These are phyloP conservation scores for Solanum tarijense DNA, from an alignment of 257 asterid species.

Conservation along the genomic window DNA sequence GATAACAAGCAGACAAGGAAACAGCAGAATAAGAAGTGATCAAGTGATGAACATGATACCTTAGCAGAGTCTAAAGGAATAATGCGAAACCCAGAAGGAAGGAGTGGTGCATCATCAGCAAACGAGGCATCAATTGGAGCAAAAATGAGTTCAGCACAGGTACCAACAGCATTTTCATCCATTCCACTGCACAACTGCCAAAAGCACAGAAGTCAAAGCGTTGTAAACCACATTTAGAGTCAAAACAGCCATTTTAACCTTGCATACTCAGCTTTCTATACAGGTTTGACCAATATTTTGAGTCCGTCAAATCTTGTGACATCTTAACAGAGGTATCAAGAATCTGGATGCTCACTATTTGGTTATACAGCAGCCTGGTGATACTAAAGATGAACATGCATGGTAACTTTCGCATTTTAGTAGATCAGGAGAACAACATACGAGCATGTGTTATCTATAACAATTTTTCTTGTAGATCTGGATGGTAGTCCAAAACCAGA, in stretches of 20 bases:
- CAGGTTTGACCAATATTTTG: not conserved
- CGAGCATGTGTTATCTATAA: not conserved
- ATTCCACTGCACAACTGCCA: slow-evolving; percentile 74
- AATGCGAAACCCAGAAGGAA: slow-evolving; percentile 89
- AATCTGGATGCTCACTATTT: not conserved
- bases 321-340: not conserved
- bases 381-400: not conserved
- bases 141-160: slow-evolving; percentile 76
- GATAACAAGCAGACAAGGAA: not conserved
- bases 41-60: slow-evolving; percentile 16
- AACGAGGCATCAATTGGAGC: slow-evolving; percentile 91
- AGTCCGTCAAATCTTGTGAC: not conserved
- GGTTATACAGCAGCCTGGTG: not conserved
- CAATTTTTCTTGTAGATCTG: not conserved
- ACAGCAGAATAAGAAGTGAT: not conserved
- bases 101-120: slow-evolving; percentile 77
- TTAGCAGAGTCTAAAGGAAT: slow-evolving; percentile 74
- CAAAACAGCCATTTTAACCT: not conserved
- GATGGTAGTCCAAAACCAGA: not conserved
- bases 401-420: not conserved
- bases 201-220: not conserved
- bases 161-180: slow-evolving; percentile 82
- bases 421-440: not conserved
- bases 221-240: not conserved
- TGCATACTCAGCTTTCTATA: not conserved